These are phyloP conservation scores for Funneliformis mosseae DNA, from an alignment of 192 early-diverging fungal species.

Conservation along the genomic window DNA sequence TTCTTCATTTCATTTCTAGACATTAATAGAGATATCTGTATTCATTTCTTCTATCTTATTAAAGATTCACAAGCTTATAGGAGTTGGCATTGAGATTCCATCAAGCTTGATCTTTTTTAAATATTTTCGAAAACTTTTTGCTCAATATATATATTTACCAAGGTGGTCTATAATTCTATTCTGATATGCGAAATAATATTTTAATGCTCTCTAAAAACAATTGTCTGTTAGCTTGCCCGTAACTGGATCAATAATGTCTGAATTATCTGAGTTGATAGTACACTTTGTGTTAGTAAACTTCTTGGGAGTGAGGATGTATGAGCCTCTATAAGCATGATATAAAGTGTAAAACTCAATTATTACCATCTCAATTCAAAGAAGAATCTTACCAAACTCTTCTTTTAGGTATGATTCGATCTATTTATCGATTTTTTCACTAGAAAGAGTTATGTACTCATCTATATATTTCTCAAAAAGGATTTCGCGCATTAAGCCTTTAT, in stretches of 20 bases:
- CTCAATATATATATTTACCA: too few relatives aligned
- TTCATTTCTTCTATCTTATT: slow-evolving; percentile 1
- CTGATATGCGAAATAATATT: too few relatives aligned
- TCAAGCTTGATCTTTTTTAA: neutral
- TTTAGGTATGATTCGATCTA: neutral
- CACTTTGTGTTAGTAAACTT: too few relatives aligned
- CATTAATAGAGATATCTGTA: slow-evolving; percentile 14
- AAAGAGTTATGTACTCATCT: too few relatives aligned
- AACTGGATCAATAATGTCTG: too few relatives aligned
- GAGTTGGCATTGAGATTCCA: neutral
- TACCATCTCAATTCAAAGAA: neutral
- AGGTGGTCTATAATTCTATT: too few relatives aligned
- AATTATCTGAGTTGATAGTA: too few relatives aligned
- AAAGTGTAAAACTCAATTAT: neutral
- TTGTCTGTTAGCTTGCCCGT: too few relatives aligned
- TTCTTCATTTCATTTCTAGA: neutral
- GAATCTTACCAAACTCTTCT: neutral
- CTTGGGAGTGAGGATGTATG: neutral
- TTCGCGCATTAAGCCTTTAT: neutral
- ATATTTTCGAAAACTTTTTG: too few relatives aligned
- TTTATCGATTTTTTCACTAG: neutral
- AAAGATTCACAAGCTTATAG: neutral
- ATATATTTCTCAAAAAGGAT: neutral
- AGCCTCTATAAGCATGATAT: neutral
- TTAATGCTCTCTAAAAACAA: too few relatives aligned